These are phyloP conservation scores for Protomyces inouyei DNA, from an alignment of 1,139 yeast genomes.

Conservation along the genomic window DNA sequence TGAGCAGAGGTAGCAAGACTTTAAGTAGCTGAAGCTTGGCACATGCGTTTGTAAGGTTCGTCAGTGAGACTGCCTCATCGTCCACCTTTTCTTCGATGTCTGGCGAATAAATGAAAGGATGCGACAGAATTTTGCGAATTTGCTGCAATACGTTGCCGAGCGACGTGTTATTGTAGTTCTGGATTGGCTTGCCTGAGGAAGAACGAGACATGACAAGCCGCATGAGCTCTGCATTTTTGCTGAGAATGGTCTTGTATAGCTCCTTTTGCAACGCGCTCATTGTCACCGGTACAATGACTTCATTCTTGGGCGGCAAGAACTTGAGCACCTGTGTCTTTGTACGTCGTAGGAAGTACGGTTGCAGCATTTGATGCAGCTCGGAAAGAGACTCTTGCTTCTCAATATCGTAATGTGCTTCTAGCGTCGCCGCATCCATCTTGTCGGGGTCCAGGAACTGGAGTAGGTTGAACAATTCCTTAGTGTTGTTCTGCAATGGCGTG, in stretches of 20 bases:
- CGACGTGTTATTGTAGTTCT: constrained; percentile 16
- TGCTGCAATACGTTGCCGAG: constrained; percentile 32
- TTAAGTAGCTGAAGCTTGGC: constrained; percentile 79
- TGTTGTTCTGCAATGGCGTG: constrained; percentile 77
- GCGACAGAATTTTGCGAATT: constrained; percentile 33
- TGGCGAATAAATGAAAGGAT: constrained; percentile 33
- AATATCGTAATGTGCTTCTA: constrained; percentile 24
- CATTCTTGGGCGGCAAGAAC: constrained; percentile 32
- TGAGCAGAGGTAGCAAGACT: constrained; percentile 67
- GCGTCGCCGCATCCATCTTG: constrained; percentile 26
- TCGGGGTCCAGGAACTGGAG: constrained; percentile 33
- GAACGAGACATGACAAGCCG: constrained; percentile 21
- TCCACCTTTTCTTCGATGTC: constrained; percentile 31
- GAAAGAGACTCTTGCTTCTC: constrained; percentile 29
- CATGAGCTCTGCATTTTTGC: constrained; percentile 32
- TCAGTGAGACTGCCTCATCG: constrained; percentile 26
- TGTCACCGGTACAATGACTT: constrained; percentile 33
- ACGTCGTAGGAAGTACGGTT: constrained; percentile 33
- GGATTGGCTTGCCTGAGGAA: constrained; percentile 28
- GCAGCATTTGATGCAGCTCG: constrained; percentile 29
- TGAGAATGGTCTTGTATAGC: constrained; percentile 32
- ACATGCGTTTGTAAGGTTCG: constrained; percentile 33
- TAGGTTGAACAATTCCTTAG: constrained; percentile 59
- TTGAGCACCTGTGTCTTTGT: constrained; percentile 33
- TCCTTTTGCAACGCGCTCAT: constrained; percentile 32